Conservation (phyloP, 768 basidiomycete species). For the Boletus speciosus region DNA sequence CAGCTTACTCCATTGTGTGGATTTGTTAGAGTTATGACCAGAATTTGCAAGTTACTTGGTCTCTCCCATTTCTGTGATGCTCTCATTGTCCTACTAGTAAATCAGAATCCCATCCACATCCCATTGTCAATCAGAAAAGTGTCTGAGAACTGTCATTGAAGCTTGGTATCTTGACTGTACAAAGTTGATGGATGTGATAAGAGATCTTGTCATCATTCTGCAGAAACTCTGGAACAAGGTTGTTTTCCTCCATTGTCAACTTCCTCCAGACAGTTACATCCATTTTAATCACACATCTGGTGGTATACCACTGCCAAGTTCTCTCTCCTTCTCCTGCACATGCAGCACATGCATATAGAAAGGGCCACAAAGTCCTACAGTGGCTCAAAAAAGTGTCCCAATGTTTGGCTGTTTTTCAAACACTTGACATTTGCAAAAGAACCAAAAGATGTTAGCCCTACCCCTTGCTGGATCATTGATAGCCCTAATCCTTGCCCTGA, state of each 20-base stretch:
- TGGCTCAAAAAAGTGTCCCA: too few species aligned
- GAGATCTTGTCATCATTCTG: background rate
- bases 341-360: too few species aligned
- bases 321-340: too few species aligned
- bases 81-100: background rate
- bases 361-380: too few species aligned
- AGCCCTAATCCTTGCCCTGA: too few species aligned
- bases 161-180: background rate
- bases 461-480: too few species aligned
- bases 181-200: background rate
- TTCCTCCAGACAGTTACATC: background rate
- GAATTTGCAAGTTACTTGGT: background rate
- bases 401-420: too few species aligned
- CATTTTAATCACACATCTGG: background rate
- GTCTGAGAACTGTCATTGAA: background rate
- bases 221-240: conserved; percentile 4
- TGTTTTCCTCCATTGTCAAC: conserved; percentile 7
- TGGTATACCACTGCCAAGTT: background rate
- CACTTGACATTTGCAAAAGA: too few species aligned
- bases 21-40: background rate
- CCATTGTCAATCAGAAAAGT: background rate
- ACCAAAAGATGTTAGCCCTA: too few species aligned
- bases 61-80: conserved; percentile 14
- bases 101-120: background rate
- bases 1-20: conserved; percentile 8